Conservation (phyloP, 1,139 yeast species). For the Pichia norvegensis region DNA sequence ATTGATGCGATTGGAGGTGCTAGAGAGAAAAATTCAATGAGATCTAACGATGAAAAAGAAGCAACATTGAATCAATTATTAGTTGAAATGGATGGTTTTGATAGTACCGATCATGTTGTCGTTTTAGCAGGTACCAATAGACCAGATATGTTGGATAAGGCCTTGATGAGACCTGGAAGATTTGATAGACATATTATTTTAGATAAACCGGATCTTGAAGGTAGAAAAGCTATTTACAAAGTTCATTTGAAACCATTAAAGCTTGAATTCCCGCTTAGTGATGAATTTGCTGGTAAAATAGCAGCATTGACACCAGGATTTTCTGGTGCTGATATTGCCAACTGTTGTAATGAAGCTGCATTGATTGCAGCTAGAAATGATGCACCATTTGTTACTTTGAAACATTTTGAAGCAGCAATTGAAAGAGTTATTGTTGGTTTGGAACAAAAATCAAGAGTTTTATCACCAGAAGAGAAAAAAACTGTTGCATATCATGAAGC, state of each 20-base stretch:
- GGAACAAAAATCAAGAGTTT: conserved; percentile 61
- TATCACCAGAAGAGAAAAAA: conserved; percentile 64
- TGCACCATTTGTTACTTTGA: conserved; percentile 45
- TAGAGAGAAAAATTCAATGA: conserved; percentile 47
- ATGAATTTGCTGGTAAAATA: conserved; percentile 58
- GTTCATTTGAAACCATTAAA: conserved; percentile 60
- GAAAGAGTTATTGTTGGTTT: conserved; percentile 79
- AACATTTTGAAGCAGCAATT: conserved; percentile 72
- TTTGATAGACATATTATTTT: conserved; percentile 70
- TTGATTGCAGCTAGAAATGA: conserved; percentile 69
- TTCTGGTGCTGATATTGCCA: conserved; percentile 82
- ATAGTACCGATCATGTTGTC: conserved; percentile 65
- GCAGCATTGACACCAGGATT: conserved; percentile 80
- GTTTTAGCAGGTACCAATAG: conserved; percentile 80
- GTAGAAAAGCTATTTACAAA: conserved; percentile 65
- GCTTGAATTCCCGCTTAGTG: conserved; percentile 41
- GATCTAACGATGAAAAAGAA: conserved; percentile 74
- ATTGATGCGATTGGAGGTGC: conserved; percentile 83
- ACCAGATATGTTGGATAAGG: conserved; percentile 70
- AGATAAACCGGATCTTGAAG: conserved; percentile 72
- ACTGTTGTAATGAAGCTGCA: conserved; percentile 78
- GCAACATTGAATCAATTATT: conserved; percentile 70
- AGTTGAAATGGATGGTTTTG: conserved; percentile 83
- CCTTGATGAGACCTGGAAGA: conserved; percentile 76
- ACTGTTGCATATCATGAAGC: conserved; percentile 86